phyloP scores from a whole-genome alignment of 345 rosid species.

The Eucalyptus rudis region DNA sequence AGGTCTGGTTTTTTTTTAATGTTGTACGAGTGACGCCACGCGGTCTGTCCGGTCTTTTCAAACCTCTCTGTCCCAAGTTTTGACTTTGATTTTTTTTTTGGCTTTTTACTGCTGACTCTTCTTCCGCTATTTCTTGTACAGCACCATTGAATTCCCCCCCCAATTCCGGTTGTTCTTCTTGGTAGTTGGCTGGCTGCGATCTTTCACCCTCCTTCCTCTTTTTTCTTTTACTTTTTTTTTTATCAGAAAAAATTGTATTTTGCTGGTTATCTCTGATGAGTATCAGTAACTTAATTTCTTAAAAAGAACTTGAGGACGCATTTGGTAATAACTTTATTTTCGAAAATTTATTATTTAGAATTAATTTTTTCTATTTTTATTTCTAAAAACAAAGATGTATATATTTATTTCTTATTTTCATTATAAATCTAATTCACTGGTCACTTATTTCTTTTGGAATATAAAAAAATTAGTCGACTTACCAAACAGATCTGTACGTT shows the following conservation, averaged over 20 bases:
- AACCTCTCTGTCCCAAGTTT: neutral
- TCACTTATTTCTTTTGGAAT: no score
- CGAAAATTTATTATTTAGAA: no score
- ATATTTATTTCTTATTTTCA: no score
- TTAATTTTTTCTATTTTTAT: no score
- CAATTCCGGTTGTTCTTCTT: neutral
- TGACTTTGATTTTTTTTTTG: neutral
- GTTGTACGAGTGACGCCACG: neutral
- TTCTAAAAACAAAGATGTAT: no score
- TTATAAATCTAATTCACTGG: accelerated
- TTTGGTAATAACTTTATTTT: no score
- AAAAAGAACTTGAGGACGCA: accelerated
- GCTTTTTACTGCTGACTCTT: neutral
- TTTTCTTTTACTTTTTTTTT: accelerated
- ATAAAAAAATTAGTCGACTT: no score
- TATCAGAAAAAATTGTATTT: neutral
- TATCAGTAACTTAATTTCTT: neutral
- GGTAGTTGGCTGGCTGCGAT: neutral
- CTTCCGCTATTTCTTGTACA: neutral
- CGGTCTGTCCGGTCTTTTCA: neutral
- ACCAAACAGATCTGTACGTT: no score
- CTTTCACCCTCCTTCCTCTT: neutral
- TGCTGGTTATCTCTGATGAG: neutral
- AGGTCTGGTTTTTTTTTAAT: neutral
- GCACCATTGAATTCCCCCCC: neutral